Evolutionary conservation across 192 early-diverging fungal species (phyloP), one percentile per base, ranked within the genome.

Genomic region (Oehlia diaphana): DNA sequence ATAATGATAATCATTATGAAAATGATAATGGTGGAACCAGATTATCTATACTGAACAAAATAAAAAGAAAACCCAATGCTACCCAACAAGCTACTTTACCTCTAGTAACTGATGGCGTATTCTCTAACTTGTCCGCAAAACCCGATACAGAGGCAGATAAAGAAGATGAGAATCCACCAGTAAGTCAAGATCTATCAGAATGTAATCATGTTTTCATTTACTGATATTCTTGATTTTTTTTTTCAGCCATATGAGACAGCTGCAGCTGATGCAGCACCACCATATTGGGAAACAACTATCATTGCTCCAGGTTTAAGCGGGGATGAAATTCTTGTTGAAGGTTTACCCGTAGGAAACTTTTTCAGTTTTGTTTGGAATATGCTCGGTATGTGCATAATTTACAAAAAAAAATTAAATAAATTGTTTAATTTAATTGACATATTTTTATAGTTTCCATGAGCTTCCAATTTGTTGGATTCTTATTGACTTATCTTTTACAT

Each of bases 401-500:
- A 44, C 9, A 44, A 44, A 47, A 47, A 12, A 47, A 47, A 12
- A 47, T 12, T 31, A 31, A 31, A 31, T 31, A 31, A 31, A 31
- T 31, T 31, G 0, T 31, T 47, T 47, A 12, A 37, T 49, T 26
- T 10, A 12, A 23, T n/a, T 21, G 8, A 16, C 19, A 37, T 65
- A 2, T 42, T 67, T 16, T 28, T 72, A 14, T 89, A 83, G 92
- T 93, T 53, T 94, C 93, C 31, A 90, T 90, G 71, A 91, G 90
- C 75, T 95, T 95, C 76, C 93, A 94, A 80, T 88, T 95, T 74
- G 87, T 94, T 44, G 93, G 96, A 4, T 98, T 97, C 87, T 91
- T 98, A 84, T 84, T 98, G 82, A 96, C 95, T 19, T 94, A 95
- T 78, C 83, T 98, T 78, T 82, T 98, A 76, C 95, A 96, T 68